Percentiles rank a stretch among this genome's conserved stretches.
These are phyloP conservation scores for Fraxinus xanthoxyloides DNA, from an alignment of 305 asterid species.

Conservation along the genomic window DNA sequence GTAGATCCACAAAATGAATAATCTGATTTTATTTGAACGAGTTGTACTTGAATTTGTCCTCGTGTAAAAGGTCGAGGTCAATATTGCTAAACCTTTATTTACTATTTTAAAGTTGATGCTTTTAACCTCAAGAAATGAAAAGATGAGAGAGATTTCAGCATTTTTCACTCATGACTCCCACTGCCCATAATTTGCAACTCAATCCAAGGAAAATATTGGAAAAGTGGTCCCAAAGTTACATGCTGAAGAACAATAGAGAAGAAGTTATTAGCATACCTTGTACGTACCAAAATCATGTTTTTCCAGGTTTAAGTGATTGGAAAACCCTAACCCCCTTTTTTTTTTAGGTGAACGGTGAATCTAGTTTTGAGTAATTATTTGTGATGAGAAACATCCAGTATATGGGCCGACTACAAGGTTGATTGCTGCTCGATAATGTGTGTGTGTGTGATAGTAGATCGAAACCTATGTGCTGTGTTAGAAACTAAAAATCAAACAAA, in stretches of 20 bases:
- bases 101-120: not conserved
- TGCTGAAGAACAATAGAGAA: constrained; percentile 22
- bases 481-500: not conserved
- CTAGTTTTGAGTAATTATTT: not conserved
- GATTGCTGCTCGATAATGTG: not conserved
- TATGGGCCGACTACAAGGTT: not conserved
- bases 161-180: not conserved
- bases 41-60: not conserved
- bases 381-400: not conserved
- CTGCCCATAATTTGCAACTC: not conserved
- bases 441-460: not conserved
- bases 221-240: constrained; percentile 55
- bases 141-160: not conserved
- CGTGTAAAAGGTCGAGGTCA: not conserved
- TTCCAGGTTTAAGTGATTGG: not conserved
- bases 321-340: constrained; percentile 38
- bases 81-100: not conserved
- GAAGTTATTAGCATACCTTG: constrained; percentile 8
- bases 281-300: constrained; percentile 1
- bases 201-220: constrained; percentile 38
- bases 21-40: not conserved
- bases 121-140: not conserved
- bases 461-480: not conserved
- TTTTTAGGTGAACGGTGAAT: not conserved
- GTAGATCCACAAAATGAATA: not conserved